Percentiles rank a stretch among this genome's conserved stretches.
Evolutionary conservation across 768 basidiomycete species (phyloP).

Genomic region (Lentinula sp.): DNA sequence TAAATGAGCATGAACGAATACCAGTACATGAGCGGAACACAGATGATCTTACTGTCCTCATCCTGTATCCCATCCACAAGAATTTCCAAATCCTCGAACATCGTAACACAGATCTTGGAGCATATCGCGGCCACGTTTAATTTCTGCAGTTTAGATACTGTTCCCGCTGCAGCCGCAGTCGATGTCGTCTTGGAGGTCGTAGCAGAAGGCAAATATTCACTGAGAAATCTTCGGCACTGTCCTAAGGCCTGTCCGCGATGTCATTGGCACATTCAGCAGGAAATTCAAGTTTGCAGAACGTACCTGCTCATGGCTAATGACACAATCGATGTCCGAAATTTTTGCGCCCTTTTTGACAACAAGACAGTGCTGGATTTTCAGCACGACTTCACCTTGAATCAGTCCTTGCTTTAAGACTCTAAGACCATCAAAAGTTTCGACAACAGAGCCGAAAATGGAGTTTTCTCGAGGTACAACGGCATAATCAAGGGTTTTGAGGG

Average conservation of each 20-base stretch:
- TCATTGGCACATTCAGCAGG: not conserved
- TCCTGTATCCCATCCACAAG: constrained; percentile 63
- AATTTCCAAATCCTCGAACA: constrained; percentile 60
- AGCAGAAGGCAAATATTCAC: constrained; percentile 44
- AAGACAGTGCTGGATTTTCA: constrained; percentile 66
- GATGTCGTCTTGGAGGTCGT: constrained; percentile 55
- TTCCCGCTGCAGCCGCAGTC: constrained; percentile 65
- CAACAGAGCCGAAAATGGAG: constrained; percentile 64
- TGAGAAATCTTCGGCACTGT: constrained; percentile 66
- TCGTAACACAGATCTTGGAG: constrained; percentile 53
- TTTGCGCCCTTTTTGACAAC: constrained; percentile 55
- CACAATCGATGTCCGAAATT: constrained; percentile 44
- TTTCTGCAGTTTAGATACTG: constrained; percentile 30
- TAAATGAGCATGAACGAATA: not conserved
- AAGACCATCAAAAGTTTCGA: constrained; percentile 68
- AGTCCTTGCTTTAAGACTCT: constrained; percentile 42
- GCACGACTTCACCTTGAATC: constrained; percentile 52
- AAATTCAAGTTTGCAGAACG: not conserved
- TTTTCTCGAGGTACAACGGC: constrained; percentile 83
- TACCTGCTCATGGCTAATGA: constrained; percentile 82
- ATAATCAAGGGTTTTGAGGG: constrained; percentile 41
- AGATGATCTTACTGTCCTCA: constrained; percentile 34
- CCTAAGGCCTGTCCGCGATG: constrained; percentile 25
- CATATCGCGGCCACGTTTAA: constrained; percentile 66
- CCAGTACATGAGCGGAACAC: not conserved